Conservation (phyloP, 805 yeast genomes). For the Debaryomyces maramus region DNA sequence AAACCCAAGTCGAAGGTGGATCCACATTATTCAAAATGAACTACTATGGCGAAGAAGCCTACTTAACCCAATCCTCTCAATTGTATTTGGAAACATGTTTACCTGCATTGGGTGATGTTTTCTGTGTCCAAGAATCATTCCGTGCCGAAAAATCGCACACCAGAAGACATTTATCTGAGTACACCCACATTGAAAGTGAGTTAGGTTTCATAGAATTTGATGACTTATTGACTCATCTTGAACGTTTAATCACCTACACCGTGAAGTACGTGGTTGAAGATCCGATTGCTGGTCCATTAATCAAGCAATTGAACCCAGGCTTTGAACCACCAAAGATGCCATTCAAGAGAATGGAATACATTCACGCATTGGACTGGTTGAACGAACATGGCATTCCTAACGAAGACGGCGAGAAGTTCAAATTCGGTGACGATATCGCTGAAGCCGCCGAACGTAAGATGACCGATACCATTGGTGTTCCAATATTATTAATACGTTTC, state of each 20-base stretch:
- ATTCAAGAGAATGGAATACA: conserved; percentile 88
- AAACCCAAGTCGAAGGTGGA: conserved; percentile 99
- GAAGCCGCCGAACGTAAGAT: conserved; percentile 99
- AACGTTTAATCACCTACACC: conserved; percentile 66
- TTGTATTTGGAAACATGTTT: conserved; percentile 93
- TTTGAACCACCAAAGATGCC: conserved; percentile 83
- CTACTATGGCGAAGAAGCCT: conserved; percentile 97
- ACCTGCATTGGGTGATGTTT: conserved; percentile 96
- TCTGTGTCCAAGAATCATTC: conserved; percentile 96
- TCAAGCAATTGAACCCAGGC: conserved; percentile 89
- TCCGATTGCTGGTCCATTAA: conserved; percentile 87
- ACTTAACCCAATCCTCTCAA: conserved; percentile 94
- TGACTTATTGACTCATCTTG: conserved; percentile 82
- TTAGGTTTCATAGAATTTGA: conserved; percentile 85
- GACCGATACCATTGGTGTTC: conserved; percentile 93
- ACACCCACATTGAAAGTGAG: conserved; percentile 96
- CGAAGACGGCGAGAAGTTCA: conserved; percentile 91
- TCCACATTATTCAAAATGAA: conserved; percentile 89
- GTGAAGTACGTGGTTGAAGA: conserved; percentile 81
- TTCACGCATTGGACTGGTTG: conserved; percentile 92
- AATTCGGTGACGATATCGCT: conserved; percentile 98
- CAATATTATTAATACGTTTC: conserved; percentile 89
- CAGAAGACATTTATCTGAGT: conserved; percentile 95
- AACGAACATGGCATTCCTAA: conserved; percentile 91
- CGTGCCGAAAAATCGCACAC: conserved; percentile 99